Conservation (phyloP, 176 grass and related monocot species). For the Tillandsia fasciculata region DNA sequence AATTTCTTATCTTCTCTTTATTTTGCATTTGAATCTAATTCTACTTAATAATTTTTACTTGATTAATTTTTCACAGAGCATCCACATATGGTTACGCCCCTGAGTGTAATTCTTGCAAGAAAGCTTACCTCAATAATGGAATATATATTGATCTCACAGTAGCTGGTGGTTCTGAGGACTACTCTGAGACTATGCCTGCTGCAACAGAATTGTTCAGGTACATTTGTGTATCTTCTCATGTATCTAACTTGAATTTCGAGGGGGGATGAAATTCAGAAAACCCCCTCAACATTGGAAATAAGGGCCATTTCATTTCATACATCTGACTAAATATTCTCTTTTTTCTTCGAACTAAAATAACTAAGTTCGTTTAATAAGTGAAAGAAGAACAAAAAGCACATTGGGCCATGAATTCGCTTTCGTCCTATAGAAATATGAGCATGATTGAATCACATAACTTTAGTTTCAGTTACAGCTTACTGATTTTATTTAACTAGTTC, state of each 20-base stretch:
- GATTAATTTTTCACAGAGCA: slow-evolving; percentile 7
- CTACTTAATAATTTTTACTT: not conserved
- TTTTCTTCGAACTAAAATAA: too few species aligned
- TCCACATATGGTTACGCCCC: not conserved
- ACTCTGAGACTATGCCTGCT: slow-evolving; percentile 20
- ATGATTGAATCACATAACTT: not conserved
- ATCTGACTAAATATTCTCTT: too few species aligned
- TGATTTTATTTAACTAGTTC: not conserved
- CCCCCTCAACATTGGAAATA: too few species aligned
- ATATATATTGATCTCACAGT: slow-evolving; percentile 22
- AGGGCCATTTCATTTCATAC: too few species aligned
- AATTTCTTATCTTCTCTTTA: not conserved
- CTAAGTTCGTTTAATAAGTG: too few species aligned
- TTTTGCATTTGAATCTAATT: not conserved
- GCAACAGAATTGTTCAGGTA: slow-evolving; percentile 27
- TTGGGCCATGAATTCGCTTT: not conserved
- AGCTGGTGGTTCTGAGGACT: slow-evolving; percentile 11
- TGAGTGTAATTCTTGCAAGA: slow-evolving; percentile 23
- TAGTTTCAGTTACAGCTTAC: not conserved
- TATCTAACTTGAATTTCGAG: not conserved
- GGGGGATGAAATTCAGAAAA: not conserved
- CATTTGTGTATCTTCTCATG: not conserved
- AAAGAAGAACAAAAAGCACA: not conserved
- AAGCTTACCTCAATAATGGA: slow-evolving; percentile 10
- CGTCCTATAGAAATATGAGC: not conserved